Base-by-base conservation (phyloP, 805 yeast species). In the Saccharomyces mikatae region DNA sequence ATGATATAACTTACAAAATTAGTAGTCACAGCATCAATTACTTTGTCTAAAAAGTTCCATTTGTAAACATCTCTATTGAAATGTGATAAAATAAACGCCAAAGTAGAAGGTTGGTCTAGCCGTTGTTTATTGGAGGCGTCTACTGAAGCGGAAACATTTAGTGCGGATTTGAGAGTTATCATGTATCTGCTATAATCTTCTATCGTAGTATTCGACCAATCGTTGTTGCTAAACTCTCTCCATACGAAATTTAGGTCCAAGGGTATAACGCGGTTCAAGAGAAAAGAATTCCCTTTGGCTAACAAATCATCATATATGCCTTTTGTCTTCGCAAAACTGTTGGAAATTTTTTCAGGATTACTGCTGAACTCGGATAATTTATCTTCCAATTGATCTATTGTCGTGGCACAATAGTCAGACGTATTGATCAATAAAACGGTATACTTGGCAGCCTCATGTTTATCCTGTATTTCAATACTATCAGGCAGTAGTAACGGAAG, bases 321-420 rank as follows among this genome's bases (percentile, higher is more conserved):
- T 53, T 78, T 79, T n/a, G 80, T 79, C 1, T 65, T 63, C 13
- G 81, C 86, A 60, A 89, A 85, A 47, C 72, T 66, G 14, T 73
- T 64, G 14, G 72, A 67, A n/a, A 83, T 64, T 55, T 72, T 74
- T 22, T 70, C 72, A 11, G 74, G 59, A 67, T 75, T 62, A 70
- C 72, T 66, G 32, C 79, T 70, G 68, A 77, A 61, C 48, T 74
- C 74, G 65, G 67, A 55, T 14, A 82, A 69, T 60, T 81, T 81
- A 27, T 84, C 87, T 60, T 84, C 89, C 48, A 94, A 71, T 65
- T 94, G 97, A 11, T 77, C 78, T 1, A 85, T 80, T 2, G 96
- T 94, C 10, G 81, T 76, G 17, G 88, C 80, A 56, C 96, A 84
- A 67, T 91, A 94, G 66, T 92, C 96, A 0, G 96, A 89, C 0